Conservation (phyloP, 2,329 filamentous ascomycete species). For the Arachnomyces sp. region DNA sequence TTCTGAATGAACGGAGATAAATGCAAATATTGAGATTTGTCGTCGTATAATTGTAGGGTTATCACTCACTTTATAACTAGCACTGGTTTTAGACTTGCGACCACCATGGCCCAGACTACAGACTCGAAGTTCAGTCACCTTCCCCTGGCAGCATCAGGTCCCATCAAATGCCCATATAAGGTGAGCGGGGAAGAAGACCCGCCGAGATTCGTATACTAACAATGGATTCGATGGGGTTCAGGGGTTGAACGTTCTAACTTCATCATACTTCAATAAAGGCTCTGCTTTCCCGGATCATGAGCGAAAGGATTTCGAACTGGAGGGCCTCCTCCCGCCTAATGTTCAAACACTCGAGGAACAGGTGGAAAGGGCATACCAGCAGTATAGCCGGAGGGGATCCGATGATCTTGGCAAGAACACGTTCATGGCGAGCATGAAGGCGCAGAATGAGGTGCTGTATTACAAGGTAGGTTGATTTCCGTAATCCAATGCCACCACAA, state of each 20-base stretch:
- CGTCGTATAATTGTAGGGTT: too few relatives aligned
- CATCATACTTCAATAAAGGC: slow-evolving; percentile 71
- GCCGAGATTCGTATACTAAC: background rate
- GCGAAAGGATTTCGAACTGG: slow-evolving; percentile 59
- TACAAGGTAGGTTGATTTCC: slow-evolving; percentile 49
- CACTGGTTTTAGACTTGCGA: too few relatives aligned
- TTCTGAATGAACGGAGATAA: too few relatives aligned
- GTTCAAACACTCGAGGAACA: slow-evolving; percentile 71
- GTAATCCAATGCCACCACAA: background rate
- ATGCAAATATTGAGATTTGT: too few relatives aligned
- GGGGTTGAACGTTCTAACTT: slow-evolving; percentile 52
- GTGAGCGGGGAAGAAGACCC: slow-evolving; percentile 10
- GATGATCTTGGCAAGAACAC: slow-evolving; percentile 75
- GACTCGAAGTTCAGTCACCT: slow-evolving; percentile 22
- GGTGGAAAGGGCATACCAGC: slow-evolving; percentile 66
- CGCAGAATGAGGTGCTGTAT: slow-evolving; percentile 78
- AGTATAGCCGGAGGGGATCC: slow-evolving; percentile 53
- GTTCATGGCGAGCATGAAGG: slow-evolving; percentile 74
- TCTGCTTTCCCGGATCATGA: slow-evolving; percentile 67
- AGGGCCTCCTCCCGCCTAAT: slow-evolving; percentile 62
- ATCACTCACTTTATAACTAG: too few relatives aligned
- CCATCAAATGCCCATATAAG: slow-evolving; percentile 23
- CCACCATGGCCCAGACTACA: background rate
- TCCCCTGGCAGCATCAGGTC: slow-evolving; percentile 22
- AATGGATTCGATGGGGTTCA: slow-evolving; percentile 5